phyloP scores from a whole-genome alignment of 1,284 basidiomycete species.

The Fomes fomentarius region DNA sequence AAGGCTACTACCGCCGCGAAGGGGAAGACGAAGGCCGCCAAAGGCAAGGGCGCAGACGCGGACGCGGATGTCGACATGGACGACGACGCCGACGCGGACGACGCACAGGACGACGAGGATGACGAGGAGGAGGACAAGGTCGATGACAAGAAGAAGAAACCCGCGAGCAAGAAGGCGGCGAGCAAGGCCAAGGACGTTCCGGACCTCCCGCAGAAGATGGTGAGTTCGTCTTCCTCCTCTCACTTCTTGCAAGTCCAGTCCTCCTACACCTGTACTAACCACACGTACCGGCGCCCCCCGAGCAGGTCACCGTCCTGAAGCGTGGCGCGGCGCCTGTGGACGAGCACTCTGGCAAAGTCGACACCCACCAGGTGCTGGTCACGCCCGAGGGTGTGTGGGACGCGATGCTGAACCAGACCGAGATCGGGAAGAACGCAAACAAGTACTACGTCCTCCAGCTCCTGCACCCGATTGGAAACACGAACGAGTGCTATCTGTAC shows the following conservation, averaged over 20 bases:
- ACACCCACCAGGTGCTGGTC: conserved; percentile 58
- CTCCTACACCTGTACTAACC: conserved; percentile 4
- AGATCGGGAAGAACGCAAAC: conserved; percentile 63
- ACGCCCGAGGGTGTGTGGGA: conserved; percentile 58
- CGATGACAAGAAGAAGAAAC: conserved; percentile 14
- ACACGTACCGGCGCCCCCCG: too few relatives aligned
- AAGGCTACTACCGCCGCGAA: conserved; percentile 30
- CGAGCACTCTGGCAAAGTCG: conserved; percentile 49
- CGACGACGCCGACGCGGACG: conserved; percentile 21
- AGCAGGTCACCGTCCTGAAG: conserved; percentile 58
- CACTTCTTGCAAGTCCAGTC: background rate
- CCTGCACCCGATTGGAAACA: conserved; percentile 52
- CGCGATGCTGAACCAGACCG: conserved; percentile 72
- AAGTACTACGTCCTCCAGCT: conserved; percentile 74
- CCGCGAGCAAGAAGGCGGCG: conserved; percentile 14
- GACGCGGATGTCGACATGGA: conserved; percentile 20
- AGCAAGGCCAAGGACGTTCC: conserved; percentile 23
- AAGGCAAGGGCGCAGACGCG: conserved; percentile 25
- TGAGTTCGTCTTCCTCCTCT: conserved; percentile 19
- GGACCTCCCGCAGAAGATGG: conserved; percentile 39
- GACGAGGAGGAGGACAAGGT: conserved; percentile 25
- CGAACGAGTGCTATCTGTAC: conserved; percentile 43
- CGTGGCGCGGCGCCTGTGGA: conserved; percentile 67
- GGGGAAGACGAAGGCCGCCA: conserved; percentile 11
- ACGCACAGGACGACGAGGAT: conserved; percentile 22